Evolutionary conservation across 305 asterid species (phyloP).

Genomic region (Solanum hybrid): DNA sequence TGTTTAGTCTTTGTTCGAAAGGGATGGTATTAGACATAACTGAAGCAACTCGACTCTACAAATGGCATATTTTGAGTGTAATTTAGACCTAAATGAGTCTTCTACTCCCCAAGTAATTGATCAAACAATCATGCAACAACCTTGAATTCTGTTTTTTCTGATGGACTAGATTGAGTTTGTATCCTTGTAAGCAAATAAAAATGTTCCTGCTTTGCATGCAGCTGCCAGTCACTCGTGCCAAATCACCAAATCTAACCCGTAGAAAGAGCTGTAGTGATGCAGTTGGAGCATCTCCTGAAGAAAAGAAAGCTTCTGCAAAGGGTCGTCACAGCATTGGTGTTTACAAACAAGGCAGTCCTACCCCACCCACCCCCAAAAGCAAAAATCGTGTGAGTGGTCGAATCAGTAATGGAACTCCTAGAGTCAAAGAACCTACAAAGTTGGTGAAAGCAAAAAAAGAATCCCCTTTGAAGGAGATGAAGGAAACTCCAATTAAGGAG

Average conservation of each 20-base stretch:
- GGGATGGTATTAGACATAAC: not conserved
- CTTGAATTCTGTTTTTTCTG: not conserved
- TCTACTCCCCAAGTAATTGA: not conserved
- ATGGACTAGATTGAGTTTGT: not conserved
- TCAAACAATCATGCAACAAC: not conserved
- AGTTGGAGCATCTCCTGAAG: constrained; percentile 30
- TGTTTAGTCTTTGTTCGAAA: not conserved
- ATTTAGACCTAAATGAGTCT: not conserved
- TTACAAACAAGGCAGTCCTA: constrained; percentile 36
- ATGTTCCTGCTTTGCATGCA: constrained; percentile 22
- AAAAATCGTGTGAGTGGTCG: constrained; percentile 28
- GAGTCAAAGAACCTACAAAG: constrained; percentile 23
- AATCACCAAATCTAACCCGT: constrained; percentile 68
- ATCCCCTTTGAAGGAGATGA: constrained; percentile 5
- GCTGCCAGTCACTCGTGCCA: constrained; percentile 86
- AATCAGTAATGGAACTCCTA: constrained; percentile 22
- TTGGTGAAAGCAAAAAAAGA: constrained; percentile 26
- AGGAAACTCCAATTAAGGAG: constrained; percentile 20
- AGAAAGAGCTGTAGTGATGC: constrained; percentile 79
- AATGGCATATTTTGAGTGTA: not conserved
- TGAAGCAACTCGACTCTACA: not conserved
- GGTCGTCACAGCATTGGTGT: constrained; percentile 50
- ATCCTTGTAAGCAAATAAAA: not conserved
- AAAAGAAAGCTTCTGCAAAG: constrained; percentile 23
- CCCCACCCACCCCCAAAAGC: constrained; percentile 38